These are phyloP conservation scores for Thermothielavioides terrestris DNA, from an alignment of 495 filamentous ascomycete species.

Conservation along the genomic window DNA sequence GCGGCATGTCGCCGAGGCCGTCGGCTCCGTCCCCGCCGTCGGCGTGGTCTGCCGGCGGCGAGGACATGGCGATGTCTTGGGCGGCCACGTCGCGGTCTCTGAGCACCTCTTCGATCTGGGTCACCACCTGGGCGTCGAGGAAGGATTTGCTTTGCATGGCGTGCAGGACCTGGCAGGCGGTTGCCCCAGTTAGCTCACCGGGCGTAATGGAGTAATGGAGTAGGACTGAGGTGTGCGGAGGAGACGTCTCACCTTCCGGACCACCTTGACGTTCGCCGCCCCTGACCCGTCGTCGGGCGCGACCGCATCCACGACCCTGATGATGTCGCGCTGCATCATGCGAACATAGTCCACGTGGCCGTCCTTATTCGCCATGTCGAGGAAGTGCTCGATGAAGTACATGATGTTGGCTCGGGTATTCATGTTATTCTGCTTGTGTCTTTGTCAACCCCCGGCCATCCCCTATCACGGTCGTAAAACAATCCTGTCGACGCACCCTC, in stretches of 20 bases:
- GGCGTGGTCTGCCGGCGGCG: constrained; percentile 25
- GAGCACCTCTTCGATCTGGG: constrained; percentile 71
- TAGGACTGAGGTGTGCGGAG: too few species aligned
- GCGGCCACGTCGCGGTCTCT: constrained; percentile 56
- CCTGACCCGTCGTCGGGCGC: constrained; percentile 82
- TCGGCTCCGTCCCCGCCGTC: constrained; percentile 24
- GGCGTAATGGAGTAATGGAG: neutral
- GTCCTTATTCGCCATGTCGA: constrained; percentile 73
- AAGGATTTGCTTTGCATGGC: constrained; percentile 59
- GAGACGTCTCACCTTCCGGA: constrained; percentile 51
- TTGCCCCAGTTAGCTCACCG: too few species aligned
- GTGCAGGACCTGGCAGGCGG: constrained; percentile 48
- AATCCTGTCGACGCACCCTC: constrained; percentile 49
- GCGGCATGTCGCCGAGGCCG: constrained; percentile 16
- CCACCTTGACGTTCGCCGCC: constrained; percentile 89
- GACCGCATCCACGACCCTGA: constrained; percentile 79
- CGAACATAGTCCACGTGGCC: constrained; percentile 67
- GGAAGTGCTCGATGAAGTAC: constrained; percentile 95
- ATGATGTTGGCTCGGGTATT: constrained; percentile 98
- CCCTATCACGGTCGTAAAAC: too few species aligned
- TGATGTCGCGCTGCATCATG: constrained; percentile 91
- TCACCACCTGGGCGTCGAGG: constrained; percentile 56
- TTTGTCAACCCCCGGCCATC: neutral
- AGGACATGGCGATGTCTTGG: constrained; percentile 30
- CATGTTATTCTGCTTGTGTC: constrained; percentile 62